Evolutionary conservation across 1,284 basidiomycete species (phyloP).

Genomic region (Tremellales sp.): DNA sequence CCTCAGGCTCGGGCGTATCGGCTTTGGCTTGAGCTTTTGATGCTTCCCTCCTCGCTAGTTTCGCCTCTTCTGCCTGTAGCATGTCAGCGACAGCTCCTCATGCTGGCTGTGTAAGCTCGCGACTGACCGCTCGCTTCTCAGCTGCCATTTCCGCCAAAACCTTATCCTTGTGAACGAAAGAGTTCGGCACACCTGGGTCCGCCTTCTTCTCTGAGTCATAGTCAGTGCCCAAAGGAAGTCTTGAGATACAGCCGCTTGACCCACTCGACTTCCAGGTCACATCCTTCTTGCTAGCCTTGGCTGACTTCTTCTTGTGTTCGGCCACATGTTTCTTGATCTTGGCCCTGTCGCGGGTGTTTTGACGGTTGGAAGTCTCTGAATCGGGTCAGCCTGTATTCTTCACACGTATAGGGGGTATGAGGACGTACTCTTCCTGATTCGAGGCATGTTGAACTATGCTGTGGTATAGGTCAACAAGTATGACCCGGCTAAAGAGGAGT

Average conservation of each 20-base stretch:
- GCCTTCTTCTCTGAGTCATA: constrained; percentile 63
- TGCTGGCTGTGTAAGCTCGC: neutral
- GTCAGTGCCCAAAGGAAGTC: neutral
- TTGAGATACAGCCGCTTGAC: neutral
- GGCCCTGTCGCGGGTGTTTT: constrained; percentile 66
- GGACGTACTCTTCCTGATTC: constrained; percentile 67
- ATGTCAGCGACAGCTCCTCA: neutral
- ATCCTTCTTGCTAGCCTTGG: constrained; percentile 76
- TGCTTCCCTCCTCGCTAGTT: constrained; percentile 51
- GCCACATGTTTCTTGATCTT: constrained; percentile 75
- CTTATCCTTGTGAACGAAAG: constrained; percentile 95
- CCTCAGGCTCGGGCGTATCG: constrained; percentile 36
- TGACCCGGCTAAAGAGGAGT: too few species aligned
- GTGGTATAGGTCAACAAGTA: neutral
- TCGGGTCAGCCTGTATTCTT: neutral
- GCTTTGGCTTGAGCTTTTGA: constrained; percentile 34
- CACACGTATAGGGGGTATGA: neutral
- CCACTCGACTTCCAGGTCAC: constrained; percentile 85
- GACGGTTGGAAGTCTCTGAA: constrained; percentile 79
- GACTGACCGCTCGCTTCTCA: constrained; percentile 64
- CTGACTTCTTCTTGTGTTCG: constrained; percentile 72
- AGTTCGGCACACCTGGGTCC: constrained; percentile 95
- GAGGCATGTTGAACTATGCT: constrained; percentile 56
- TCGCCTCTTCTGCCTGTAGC: constrained; percentile 27
- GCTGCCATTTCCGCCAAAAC: constrained; percentile 86